Base-by-base conservation (phyloP, 139 green algal genomes). In the Micractinium conductrix region DNA sequence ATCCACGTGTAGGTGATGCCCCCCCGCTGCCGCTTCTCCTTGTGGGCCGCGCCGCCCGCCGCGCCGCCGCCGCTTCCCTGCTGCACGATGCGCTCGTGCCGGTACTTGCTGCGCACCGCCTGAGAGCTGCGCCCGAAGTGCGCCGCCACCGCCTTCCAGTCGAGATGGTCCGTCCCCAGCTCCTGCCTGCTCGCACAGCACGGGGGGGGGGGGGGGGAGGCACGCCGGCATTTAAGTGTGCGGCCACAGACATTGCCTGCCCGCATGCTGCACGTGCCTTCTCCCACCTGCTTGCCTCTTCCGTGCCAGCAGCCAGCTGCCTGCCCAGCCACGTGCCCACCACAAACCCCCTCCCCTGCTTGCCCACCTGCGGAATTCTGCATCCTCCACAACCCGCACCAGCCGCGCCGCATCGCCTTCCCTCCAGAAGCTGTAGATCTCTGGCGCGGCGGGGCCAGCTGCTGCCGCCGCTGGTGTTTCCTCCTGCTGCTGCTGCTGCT, bases 1-100 rank as follows among this genome's bases (percentile, higher is more conserved):
- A 81, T 81, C 35, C 38, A 81, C 16, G 55, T 24, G 26, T 81
- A 81, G 28, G 22, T 72, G 53, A 81, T 81, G 37, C 9, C 12
- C 1, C 30, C 19, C 33, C 74, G 48, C 0, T 21, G 16, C 28
- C 35, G 14, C 38, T 35, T 16, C 21, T 35, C 44, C 22, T n/a
- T 40, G 35, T 40, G 65, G 1, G n/a, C 35, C 33, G 26, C 33
- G 33, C n/a, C 65, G 33, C 35, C 24, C 65, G 53, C 53, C 53
- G 19, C 53, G 24, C 53, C 16, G 37, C 17, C 67, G 19, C n/a
- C 67, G 37, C 67, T 7, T n/a, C 67, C 67, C 35, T 74, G 33
- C 67, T 35, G 67, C 21, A 48, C 45, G 40, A 76, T 26, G 5
- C 33, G 30, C 74, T 68, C 42, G 33, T 68, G 74, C 2, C 74